These are phyloP conservation scores for Penicillium atrosanguineum DNA, from an alignment of 495 filamentous ascomycete species.

Conservation along the genomic window DNA sequence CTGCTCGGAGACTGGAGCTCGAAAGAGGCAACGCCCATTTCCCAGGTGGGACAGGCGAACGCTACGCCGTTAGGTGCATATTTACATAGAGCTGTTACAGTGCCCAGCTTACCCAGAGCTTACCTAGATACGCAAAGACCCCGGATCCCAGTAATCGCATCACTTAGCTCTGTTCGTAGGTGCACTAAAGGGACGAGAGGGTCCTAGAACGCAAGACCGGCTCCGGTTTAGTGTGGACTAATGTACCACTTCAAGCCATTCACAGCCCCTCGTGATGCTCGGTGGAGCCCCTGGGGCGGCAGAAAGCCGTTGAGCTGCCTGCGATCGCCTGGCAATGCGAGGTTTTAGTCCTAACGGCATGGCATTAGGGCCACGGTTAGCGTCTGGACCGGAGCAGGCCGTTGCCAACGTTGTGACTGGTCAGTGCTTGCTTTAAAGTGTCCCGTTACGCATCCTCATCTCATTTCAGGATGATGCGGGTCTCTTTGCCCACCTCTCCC, in stretches of 20 bases:
- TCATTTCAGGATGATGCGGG: slow-evolving; percentile 30
- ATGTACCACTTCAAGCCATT: neutral
- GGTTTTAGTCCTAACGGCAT: slow-evolving; percentile 29
- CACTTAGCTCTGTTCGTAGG: neutral
- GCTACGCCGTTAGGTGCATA: neutral
- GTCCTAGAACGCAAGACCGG: too few relatives aligned
- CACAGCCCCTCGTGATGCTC: slow-evolving; percentile 13
- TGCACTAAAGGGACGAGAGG: too few relatives aligned
- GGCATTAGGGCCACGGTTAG: slow-evolving; percentile 23
- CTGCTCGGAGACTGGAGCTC: slow-evolving; percentile 7
- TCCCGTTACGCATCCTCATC: slow-evolving; percentile 21
- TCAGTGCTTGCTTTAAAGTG: slow-evolving; percentile 22
- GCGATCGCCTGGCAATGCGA: slow-evolving; percentile 1
- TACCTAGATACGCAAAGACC: neutral
- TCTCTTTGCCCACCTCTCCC: neutral
- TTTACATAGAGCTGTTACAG: neutral
- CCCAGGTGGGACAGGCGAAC: slow-evolving; percentile 13
- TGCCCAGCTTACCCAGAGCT: neutral
- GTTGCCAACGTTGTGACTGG: slow-evolving; percentile 16
- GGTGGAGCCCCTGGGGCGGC: slow-evolving; percentile 5
- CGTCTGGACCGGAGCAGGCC: slow-evolving; percentile 19
- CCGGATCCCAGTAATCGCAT: neutral
- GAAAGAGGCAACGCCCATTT: slow-evolving; percentile 13
- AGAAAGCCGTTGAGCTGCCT: slow-evolving; percentile 20
- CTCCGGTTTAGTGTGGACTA: too few relatives aligned